Base-by-base conservation (phyloP, 1,139 yeast genomes). In the Pichia sp. region DNA sequence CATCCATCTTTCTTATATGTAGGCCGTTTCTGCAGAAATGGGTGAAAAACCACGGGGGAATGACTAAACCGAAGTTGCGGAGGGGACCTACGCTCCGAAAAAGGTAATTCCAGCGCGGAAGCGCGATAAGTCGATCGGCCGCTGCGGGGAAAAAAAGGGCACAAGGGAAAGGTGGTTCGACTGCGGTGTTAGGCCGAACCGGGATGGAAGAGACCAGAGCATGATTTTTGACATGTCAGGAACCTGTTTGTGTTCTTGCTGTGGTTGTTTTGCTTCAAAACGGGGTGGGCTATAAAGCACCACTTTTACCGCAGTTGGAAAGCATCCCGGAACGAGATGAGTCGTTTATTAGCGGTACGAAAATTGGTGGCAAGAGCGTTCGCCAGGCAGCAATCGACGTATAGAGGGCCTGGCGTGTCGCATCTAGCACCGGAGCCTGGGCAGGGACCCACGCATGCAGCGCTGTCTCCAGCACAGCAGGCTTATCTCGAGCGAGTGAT, bases 401-500 rank as follows among this genome's bases (percentile, higher is more conserved):
- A 59, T 29, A 31, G 55, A 10, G 58, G 55, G 26, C 54, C 58
- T 8, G 54, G 55, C 1, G n/a, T 30, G 8, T 54, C 60, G 5
- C 47, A 59, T 40, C 30, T 54, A 32, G 54, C 56, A 5, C 51
- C 54, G 43, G 42, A 29, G 32, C 52, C 59, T 2, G 49, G 30
- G 7, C 46, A 49, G 15, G 52, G 51, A n/a, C 63, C 67, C 31
- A 66, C 69, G 0, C 69, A 66, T 41, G 53, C 54, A 11, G 51
- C 65, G 4, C 51, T 67, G 5, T 63, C 68, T 1, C 72, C 72
- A 48, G 87, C 88, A 0, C 92, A 86, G 64, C 75, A 75, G 59
- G 90, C 90, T 1, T 88, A 78, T 60, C 75, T 90, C 32, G 90
- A 88, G 56, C 73, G 93, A 57, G 84, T 85, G 1, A 81, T 93